Conservation (phyloP, 495 filamentous ascomycete genomes). For the Aspergillus egyptiacus region DNA sequence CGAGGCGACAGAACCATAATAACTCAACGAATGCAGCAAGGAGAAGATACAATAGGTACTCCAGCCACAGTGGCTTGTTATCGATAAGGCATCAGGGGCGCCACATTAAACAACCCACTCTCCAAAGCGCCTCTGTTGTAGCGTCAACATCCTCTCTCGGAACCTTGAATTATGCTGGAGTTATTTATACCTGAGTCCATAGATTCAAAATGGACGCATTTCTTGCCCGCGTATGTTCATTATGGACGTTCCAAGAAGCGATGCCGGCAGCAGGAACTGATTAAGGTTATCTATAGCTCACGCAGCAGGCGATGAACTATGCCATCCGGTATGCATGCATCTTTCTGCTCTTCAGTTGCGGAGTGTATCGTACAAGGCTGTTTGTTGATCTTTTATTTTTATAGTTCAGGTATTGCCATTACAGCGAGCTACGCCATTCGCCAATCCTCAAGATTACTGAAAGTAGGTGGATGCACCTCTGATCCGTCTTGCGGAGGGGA, state of each 20-base stretch:
- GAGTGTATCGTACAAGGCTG: neutral
- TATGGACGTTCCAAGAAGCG: neutral
- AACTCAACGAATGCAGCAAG: neutral
- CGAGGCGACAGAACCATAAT: neutral
- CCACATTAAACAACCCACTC: constrained; percentile 6
- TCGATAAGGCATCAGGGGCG: constrained; percentile 33
- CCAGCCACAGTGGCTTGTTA: constrained; percentile 23
- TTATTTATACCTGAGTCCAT: neutral
- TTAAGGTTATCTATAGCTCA: constrained; percentile 48
- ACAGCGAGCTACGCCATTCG: constrained; percentile 80
- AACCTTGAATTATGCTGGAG: constrained; percentile 1
- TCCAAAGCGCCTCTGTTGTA: neutral
- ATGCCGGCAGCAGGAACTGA: constrained; percentile 11
- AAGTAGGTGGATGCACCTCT: constrained; percentile 43
- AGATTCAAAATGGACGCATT: constrained; percentile 67
- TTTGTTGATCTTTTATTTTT: constrained; percentile 12
- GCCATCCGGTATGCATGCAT: constrained; percentile 58
- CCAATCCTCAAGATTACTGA: constrained; percentile 74
- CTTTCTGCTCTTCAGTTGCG: too few species aligned
- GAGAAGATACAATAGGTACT: neutral
- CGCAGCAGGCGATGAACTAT: constrained; percentile 85
- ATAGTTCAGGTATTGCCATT: constrained; percentile 78
- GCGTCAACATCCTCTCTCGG: neutral
- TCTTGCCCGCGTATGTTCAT: constrained; percentile 52
- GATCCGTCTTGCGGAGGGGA: neutral